Evolutionary conservation across 345 rosid genomes (phyloP), one percentile per base, ranked within the genome.

Genomic region (Diplotaxis tenuifolia): DNA sequence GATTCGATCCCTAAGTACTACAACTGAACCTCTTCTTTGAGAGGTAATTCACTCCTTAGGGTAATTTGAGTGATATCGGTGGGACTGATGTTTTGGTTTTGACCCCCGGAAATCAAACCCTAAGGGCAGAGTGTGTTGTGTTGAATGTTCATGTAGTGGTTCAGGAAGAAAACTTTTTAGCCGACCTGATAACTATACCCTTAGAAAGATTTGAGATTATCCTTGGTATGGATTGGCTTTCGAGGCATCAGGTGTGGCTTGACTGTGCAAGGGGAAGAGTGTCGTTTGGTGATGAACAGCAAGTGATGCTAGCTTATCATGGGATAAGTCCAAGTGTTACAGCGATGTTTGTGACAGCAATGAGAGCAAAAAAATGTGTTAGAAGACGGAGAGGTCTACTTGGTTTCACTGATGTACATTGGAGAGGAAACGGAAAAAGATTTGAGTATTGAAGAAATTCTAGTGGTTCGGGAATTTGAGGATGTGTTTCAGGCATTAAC

Each of bases 111-210:
- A 5, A 12, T 3, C 15, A 40, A 4, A 40, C 6, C 47, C 5
- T 40, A 11, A 4, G 1, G 4, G 47, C 15, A 1, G 3, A 5
- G 16, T 11, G 15, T 5, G 0, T 36, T 2, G 10, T 40, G 4
- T 3, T 40, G 14, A n/a, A 6, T 12, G 47, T 40, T 11, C 15
- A 0, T 14, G 16, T 40, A 12, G 47, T 11, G 1, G 1, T 40
- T 0, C 6, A 12, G 0, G 47, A 12, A 0, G 0, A 1, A 4
- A 12, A n/a, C n/a, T n/a, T 12, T 3, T 40, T 0, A 3, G n/a
- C 16, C 1, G n/a, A 40, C 47, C 16, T 40, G 0, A 0, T 40
- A 3, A 15, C 12, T 1, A 1, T 40, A 12, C 15, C 47, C 15
- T 1, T 40, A 12, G 15, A 4, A 1, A 4, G n/a, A 11, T 40